A percentile compares a stretch with the other conserved stretches of the same genome.
Evolutionary conservation across 2,329 filamentous ascomycete species (phyloP).

Genomic region (Talaromyces amestolkiae): DNA sequence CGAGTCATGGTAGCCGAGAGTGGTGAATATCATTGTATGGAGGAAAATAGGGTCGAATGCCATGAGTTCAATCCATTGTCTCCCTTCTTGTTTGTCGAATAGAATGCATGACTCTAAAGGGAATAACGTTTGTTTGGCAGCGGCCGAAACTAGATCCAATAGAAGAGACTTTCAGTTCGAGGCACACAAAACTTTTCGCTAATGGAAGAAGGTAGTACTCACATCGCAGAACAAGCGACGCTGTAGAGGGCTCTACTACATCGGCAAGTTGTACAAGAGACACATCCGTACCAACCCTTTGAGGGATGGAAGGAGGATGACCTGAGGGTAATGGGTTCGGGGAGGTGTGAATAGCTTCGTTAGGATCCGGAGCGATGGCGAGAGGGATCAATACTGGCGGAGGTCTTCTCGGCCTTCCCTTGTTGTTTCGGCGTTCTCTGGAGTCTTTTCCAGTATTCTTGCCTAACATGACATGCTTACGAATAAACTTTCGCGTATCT

Average conservation of each 20-base stretch:
- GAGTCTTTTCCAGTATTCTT: background rate
- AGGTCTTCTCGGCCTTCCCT: background rate
- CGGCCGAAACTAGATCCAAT: background rate
- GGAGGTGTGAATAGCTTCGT: background rate
- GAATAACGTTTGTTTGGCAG: background rate
- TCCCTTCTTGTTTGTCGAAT: background rate
- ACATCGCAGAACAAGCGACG: background rate
- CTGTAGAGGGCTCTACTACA: background rate
- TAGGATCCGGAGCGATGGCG: background rate
- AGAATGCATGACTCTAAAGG: background rate
- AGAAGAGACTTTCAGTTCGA: background rate
- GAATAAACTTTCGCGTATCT: background rate
- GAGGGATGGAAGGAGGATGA: background rate
- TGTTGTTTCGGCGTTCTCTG: background rate
- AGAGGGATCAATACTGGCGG: background rate
- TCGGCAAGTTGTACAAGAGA: background rate
- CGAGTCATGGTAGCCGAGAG: background rate
- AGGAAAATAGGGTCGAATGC: background rate
- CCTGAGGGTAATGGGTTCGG: background rate
- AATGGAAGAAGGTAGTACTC: background rate
- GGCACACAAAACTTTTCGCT: background rate
- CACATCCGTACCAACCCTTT: background rate
- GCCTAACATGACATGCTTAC: background rate
- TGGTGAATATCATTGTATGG: background rate
- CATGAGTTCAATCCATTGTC: background rate